phyloP scores from a whole-genome alignment of 768 basidiomycete species.

The Hortiboletus flavorubellus region DNA sequence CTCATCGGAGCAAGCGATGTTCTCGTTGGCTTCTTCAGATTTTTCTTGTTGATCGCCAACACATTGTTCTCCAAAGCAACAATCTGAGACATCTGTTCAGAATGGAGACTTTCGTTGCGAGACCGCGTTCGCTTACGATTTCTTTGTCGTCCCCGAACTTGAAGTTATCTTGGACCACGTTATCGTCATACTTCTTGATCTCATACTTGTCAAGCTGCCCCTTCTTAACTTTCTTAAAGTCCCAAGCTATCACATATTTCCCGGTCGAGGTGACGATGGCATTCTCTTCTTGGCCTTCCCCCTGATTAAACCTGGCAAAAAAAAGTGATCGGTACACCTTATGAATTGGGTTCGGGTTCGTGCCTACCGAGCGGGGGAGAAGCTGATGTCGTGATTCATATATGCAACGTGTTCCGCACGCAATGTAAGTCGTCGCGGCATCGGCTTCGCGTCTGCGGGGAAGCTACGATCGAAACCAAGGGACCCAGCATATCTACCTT shows the following conservation, averaged over 20 bases:
- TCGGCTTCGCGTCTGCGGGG: constrained; percentile 91
- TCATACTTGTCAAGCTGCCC: constrained; percentile 90
- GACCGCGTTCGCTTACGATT: constrained; percentile 57
- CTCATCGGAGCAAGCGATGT: constrained; percentile 56
- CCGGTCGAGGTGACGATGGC: constrained; percentile 95
- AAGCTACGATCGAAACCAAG: constrained; percentile 93
- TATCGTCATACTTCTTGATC: constrained; percentile 94
- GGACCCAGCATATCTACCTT: constrained; percentile 77
- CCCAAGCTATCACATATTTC: constrained; percentile 92
- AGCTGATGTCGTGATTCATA: constrained; percentile 83
- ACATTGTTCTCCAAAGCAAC: constrained; percentile 95
- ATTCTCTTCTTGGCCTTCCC: constrained; percentile 84
- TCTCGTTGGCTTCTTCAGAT: constrained; percentile 77
- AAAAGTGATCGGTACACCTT: constrained; percentile 1
- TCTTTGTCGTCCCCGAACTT: constrained; percentile 96
- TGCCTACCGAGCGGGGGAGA: constrained; percentile 87
- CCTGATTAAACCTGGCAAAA: constrained; percentile 80
- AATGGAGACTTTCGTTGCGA: neutral
- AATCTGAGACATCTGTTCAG: constrained; percentile 52
- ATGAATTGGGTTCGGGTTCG: neutral
- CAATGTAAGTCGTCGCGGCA: constrained; percentile 83
- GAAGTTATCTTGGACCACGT: constrained; percentile 96
- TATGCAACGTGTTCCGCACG: constrained; percentile 91
- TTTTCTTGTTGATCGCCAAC: constrained; percentile 90
- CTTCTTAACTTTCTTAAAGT: constrained; percentile 93